Percentiles rank a stretch among this genome's conserved stretches.
Evolutionary conservation across 495 filamentous ascomycete species (phyloP).

Genomic region (Poronia punctata): DNA sequence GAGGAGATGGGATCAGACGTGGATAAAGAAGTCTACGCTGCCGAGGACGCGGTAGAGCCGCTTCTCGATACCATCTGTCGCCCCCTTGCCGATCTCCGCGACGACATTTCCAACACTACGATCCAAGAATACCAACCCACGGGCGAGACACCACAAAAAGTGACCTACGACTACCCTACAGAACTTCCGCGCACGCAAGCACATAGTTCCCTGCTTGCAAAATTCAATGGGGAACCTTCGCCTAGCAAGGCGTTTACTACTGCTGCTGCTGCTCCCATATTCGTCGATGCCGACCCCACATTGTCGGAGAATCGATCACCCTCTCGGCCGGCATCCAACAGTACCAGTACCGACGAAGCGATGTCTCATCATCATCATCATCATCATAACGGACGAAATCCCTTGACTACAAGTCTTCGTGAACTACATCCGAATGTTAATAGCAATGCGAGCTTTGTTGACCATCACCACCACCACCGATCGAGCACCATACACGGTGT

Average conservation of each 20-base stretch:
- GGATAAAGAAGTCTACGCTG: slow-evolving; percentile 39
- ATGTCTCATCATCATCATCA: slow-evolving; percentile 5
- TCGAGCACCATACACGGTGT: slow-evolving; percentile 22
- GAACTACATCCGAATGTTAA: slow-evolving; percentile 41
- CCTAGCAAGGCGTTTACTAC: slow-evolving; percentile 26
- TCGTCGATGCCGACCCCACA: slow-evolving; percentile 27
- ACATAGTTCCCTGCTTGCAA: slow-evolving; percentile 60
- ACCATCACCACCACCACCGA: no score
- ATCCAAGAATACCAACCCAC: slow-evolving; percentile 77
- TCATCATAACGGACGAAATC: slow-evolving; percentile 13
- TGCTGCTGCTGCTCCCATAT: no score
- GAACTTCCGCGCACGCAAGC: slow-evolving; percentile 67
- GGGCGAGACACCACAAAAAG: slow-evolving; percentile 77
- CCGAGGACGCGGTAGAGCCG: slow-evolving; percentile 51
- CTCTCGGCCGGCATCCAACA: slow-evolving; percentile 17
- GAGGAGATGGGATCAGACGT: slow-evolving; percentile 58
- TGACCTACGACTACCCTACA: slow-evolving; percentile 66
- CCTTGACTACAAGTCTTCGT: slow-evolving; percentile 29
- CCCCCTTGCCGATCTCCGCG: slow-evolving; percentile 63
- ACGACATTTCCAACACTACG: slow-evolving; percentile 49
- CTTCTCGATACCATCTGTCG: slow-evolving; percentile 54
- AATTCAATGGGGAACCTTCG: slow-evolving; percentile 38
- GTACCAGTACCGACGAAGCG: no score
- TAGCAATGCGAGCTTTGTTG: slow-evolving; percentile 22
- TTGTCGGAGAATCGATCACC: slow-evolving; percentile 17